These are phyloP conservation scores for Fonsecaea monophora DNA, from an alignment of 2,329 filamentous ascomycete species.

Conservation along the genomic window DNA sequence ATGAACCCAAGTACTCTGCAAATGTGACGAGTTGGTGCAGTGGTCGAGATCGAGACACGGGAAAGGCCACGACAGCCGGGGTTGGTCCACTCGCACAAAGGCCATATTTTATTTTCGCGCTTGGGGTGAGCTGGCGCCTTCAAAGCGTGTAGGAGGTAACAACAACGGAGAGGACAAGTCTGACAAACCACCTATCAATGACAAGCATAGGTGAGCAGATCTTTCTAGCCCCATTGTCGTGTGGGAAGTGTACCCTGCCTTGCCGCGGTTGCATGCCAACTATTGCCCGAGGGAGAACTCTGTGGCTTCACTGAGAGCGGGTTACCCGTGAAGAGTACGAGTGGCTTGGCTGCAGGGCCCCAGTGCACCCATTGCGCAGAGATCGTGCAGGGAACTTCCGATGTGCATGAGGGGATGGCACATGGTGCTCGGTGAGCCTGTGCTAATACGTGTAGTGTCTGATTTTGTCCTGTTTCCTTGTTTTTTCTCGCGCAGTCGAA, in stretches of 20 bases:
- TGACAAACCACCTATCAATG: background rate
- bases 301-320: background rate
- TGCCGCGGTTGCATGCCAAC: background rate
- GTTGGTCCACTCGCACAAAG: background rate
- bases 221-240: background rate
- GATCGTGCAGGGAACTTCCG: conserved; percentile 1
- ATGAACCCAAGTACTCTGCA: background rate
- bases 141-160: background rate
- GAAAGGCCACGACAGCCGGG: background rate
- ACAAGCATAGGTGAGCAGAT: background rate
- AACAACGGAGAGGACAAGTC: background rate
- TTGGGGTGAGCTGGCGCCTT: background rate
- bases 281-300: background rate
- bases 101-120: background rate
- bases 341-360: background rate
- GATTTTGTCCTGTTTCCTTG: background rate
- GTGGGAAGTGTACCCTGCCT: background rate
- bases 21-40: background rate
- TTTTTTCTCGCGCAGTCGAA: background rate
- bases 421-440: background rate
- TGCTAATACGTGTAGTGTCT: background rate
- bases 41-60: conserved; percentile 1
- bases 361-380: background rate
- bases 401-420: background rate
- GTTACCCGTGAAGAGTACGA: background rate